Conservation (phyloP, 139 green algal species). For the Chlamydomonas schloesseri region DNA sequence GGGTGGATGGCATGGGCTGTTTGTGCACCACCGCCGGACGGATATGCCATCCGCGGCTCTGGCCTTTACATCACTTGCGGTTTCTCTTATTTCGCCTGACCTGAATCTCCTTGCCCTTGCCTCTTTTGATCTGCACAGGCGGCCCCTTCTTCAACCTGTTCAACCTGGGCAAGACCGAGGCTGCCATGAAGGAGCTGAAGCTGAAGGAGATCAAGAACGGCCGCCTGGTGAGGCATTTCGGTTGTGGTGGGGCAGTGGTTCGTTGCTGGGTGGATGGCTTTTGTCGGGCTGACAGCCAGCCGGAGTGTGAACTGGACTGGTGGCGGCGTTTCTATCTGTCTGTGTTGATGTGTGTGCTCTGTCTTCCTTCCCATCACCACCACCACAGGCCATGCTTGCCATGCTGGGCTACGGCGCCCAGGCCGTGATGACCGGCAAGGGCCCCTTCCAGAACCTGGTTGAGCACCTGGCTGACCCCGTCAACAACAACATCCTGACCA, state of each 20-base stretch:
- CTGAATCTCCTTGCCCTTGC: background rate
- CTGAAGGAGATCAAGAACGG: slow-evolving; percentile 98
- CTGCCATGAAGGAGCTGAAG: slow-evolving; percentile 87
- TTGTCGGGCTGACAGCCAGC: too few species aligned
- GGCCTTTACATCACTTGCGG: too few species aligned
- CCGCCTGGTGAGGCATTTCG: slow-evolving; percentile 60
- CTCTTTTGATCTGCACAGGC: slow-evolving; percentile 58
- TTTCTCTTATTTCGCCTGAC: too few species aligned
- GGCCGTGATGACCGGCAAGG: slow-evolving; percentile 85
- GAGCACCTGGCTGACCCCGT: slow-evolving; percentile 92
- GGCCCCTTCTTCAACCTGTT: slow-evolving; percentile 97
- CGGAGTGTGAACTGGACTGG: too few species aligned
- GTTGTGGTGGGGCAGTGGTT: too few species aligned
- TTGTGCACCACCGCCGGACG: too few species aligned
- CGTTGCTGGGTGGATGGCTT: too few species aligned
- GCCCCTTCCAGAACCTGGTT: slow-evolving; percentile 91
- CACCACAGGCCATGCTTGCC: slow-evolving; percentile 84
- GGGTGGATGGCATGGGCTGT: too few species aligned
- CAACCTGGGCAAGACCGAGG: slow-evolving; percentile 85
- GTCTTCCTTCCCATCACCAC: slow-evolving; percentile 4
- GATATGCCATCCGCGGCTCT: too few species aligned
- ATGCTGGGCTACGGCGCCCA: slow-evolving; percentile 76
- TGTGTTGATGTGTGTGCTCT: background rate
- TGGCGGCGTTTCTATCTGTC: too few species aligned
- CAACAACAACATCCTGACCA: slow-evolving; percentile 93